A percentile compares a stretch with the other conserved stretches of the same genome.
phyloP scores from a whole-genome alignment of 352 stramenopile genomes.

The Phytophthora brassicae region DNA sequence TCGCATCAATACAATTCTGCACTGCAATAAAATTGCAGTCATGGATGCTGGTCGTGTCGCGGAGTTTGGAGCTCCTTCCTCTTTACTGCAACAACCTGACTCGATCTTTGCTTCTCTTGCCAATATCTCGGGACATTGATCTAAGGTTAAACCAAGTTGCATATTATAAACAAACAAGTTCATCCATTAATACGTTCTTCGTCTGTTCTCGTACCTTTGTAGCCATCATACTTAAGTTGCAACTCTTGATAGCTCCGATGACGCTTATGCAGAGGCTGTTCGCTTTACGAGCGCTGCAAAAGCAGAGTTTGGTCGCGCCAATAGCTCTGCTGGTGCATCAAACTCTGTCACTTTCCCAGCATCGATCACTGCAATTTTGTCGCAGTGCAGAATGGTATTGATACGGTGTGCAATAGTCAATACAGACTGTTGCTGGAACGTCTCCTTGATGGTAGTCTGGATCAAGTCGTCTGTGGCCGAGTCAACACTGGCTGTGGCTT shows the following conservation, averaged over 20 bases:
- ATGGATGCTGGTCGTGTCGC: slow-evolving; percentile 7
- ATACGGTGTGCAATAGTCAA: slow-evolving; percentile 69
- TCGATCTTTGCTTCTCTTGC: slow-evolving; percentile 20
- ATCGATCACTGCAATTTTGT: slow-evolving; percentile 90
- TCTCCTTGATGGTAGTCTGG: slow-evolving; percentile 76
- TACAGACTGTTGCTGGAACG: slow-evolving; percentile 89
- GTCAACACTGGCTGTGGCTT: slow-evolving; percentile 93
- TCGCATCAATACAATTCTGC: slow-evolving; percentile 27
- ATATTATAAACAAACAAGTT: neutral
- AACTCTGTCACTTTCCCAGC: slow-evolving; percentile 83
- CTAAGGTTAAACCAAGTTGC: too few species aligned
- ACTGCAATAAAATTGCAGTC: slow-evolving; percentile 28
- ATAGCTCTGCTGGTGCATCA: slow-evolving; percentile 66
- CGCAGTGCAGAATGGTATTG: slow-evolving; percentile 90
- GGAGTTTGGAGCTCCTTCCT: slow-evolving; percentile 77
- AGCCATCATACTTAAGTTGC: too few species aligned
- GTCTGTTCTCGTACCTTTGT: neutral
- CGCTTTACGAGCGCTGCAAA: slow-evolving; percentile 58
- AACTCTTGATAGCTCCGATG: neutral
- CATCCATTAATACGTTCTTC: neutral
- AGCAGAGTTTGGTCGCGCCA: slow-evolving; percentile 69
- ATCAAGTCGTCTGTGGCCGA: slow-evolving; percentile 54
- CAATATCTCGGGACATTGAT: slow-evolving; percentile 2
- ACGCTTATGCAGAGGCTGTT: neutral
- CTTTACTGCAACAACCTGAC: neutral